Conservation (phyloP, 1,284 basidiomycete genomes). For the Laetiporus sulphureus region DNA sequence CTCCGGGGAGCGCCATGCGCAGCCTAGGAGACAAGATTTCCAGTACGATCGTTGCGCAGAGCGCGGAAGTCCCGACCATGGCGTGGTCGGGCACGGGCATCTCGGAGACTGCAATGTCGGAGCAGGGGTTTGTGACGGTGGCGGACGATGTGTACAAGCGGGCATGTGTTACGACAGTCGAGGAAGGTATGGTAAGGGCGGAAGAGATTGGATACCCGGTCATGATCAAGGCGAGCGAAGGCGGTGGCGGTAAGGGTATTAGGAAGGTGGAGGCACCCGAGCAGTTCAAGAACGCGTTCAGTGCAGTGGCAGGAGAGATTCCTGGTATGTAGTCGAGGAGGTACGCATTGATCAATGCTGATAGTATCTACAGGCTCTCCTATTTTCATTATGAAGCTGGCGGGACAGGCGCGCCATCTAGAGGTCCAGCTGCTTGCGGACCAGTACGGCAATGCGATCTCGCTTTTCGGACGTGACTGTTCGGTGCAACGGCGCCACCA, state of each 20-base stretch:
- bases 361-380: slow-evolving; percentile 70
- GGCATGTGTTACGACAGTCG: slow-evolving; percentile 88
- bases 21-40: slow-evolving; percentile 99
- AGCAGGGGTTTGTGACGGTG: slow-evolving; percentile 90
- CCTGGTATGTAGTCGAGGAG: slow-evolving; percentile 54
- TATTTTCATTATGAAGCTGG: slow-evolving; percentile 99
- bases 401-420: slow-evolving; percentile 93
- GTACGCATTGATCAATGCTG: slow-evolving; percentile 7
- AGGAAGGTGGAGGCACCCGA: slow-evolving; percentile 84
- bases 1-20: slow-evolving; percentile 98
- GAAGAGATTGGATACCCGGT: slow-evolving; percentile 94
- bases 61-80: slow-evolving; percentile 97
- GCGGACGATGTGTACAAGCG: slow-evolving; percentile 86
- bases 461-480: slow-evolving; percentile 98
- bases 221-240: slow-evolving; percentile 99
- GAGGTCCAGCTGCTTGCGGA: slow-evolving; percentile 99
- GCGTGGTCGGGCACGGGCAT: slow-evolving; percentile 98
- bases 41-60: slow-evolving; percentile 98
- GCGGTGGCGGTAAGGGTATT: slow-evolving; percentile 99
- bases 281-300: slow-evolving; percentile 89
- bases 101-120: slow-evolving; percentile 80
- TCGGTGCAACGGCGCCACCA: slow-evolving; percentile 99
- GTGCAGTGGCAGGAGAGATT: slow-evolving; percentile 94
- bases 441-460: slow-evolving; percentile 99
- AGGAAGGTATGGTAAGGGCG: slow-evolving; percentile 82